Evolutionary conservation across 2,329 filamentous ascomycete species (phyloP).

Genomic region (Alternaria sp.): DNA sequence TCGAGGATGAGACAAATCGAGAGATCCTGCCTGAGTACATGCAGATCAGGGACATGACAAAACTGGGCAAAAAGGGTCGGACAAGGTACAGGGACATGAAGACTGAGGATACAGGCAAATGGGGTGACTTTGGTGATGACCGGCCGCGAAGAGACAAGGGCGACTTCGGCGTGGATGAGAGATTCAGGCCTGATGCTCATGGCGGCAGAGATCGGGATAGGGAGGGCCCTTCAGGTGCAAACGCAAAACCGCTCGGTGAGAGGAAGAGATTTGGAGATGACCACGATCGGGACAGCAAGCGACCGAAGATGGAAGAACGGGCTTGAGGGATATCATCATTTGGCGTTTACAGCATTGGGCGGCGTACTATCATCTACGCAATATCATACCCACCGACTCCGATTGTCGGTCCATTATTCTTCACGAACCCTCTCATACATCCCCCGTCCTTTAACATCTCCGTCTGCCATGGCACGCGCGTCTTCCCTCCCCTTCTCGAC

Average conservation of each 20-base stretch:
- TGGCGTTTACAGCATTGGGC: slow-evolving; percentile 11
- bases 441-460: slow-evolving; percentile 23
- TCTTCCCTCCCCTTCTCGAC: slow-evolving; percentile 65
- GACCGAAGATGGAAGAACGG: slow-evolving; percentile 51
- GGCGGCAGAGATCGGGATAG: slow-evolving; percentile 38
- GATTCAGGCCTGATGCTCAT: slow-evolving; percentile 72
- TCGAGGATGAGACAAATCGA: slow-evolving; percentile 85
- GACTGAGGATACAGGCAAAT: slow-evolving; percentile 88
- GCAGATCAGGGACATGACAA: slow-evolving; percentile 92
- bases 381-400: slow-evolving; percentile 3
- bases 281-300: slow-evolving; percentile 55
- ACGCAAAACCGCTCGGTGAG: slow-evolving; percentile 74
- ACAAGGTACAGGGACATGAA: slow-evolving; percentile 90
- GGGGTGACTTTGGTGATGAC: slow-evolving; percentile 72
- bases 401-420: slow-evolving; percentile 14
- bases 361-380: slow-evolving; percentile 18
- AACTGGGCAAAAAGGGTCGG: slow-evolving; percentile 89
- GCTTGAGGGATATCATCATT: slow-evolving; percentile 18
- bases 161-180: slow-evolving; percentile 65
- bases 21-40: slow-evolving; percentile 89
- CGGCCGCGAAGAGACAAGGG: slow-evolving; percentile 51
- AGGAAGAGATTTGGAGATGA: slow-evolving; percentile 59
- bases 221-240: slow-evolving; percentile 70
- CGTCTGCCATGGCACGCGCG: slow-evolving; percentile 37
- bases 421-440: slow-evolving; percentile 29